phyloP scores from a whole-genome alignment of 2,329 filamentous ascomycete genomes.

The Beauveria varroae region DNA sequence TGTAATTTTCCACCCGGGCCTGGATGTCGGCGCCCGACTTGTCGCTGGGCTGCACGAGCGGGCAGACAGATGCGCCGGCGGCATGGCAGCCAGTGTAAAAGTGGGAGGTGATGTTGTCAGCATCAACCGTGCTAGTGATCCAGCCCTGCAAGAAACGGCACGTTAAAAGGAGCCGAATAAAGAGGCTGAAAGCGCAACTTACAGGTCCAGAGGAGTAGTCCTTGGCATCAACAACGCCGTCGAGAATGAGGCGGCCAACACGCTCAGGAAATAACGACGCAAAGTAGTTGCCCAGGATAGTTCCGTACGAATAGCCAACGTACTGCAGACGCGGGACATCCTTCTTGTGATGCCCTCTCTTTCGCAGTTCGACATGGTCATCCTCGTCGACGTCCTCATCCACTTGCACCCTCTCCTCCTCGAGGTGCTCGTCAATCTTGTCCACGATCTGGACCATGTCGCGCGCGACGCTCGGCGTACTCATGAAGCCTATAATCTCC shows the following conservation, averaged over 20 bases:
- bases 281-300: slow-evolving; percentile 14
- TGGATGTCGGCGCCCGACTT: slow-evolving; percentile 18
- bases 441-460: slow-evolving; percentile 29
- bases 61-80: slow-evolving; percentile 16
- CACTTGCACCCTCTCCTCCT: background rate
- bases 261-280: slow-evolving; percentile 16
- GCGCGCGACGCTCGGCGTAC: slow-evolving; percentile 24
- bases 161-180: background rate
- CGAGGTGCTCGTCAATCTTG: slow-evolving; percentile 20
- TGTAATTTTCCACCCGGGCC: slow-evolving; percentile 20
- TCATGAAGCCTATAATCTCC: slow-evolving; percentile 21
- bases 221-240: slow-evolving; percentile 21
- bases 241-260: slow-evolving; percentile 28
- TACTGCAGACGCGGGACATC: slow-evolving; percentile 26
- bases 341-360: background rate
- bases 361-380: background rate
- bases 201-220: slow-evolving; percentile 19
- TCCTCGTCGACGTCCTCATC: background rate
- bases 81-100: slow-evolving; percentile 24
- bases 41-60: slow-evolving; percentile 19
- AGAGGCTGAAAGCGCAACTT: slow-evolving; percentile 7
- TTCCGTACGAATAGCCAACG: slow-evolving; percentile 35
- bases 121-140: slow-evolving; percentile 24
- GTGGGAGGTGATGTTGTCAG: slow-evolving; percentile 20
- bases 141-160: slow-evolving; percentile 18